Evolutionary conservation across 768 basidiomycete genomes (phyloP), one percentile per base, ranked within the genome.

Genomic region (Naganishia onofrii): DNA sequence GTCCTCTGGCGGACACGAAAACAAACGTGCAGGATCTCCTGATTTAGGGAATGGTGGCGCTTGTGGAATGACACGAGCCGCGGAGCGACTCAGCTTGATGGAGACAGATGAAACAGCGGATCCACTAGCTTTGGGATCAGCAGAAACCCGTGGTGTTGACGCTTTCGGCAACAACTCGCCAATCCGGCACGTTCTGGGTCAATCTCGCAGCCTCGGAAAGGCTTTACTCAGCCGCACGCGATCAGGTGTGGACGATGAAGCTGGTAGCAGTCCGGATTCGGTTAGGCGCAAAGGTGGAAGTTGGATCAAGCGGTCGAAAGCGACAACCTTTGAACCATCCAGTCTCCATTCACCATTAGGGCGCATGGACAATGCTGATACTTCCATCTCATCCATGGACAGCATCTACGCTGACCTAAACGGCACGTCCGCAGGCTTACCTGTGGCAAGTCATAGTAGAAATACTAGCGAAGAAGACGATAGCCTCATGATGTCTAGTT

Each of bases 281-380:
- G 57, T 69, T 17, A 46, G 68, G 29, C 68, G 58, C 26, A 60
- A 58, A 48, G 56, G 58, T 17, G 68, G 66, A 44, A 71, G 70
- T 51, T 71, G 70, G 70, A 71, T 71, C 53, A 71, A 71, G 52
- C 66, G 70, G 34, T 71, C 70, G 3, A 67, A 66, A 54, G 70
- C 66, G 23, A 58, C 68, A n/a, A 60, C 57, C 29, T 63, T 63
- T 26, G 60, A 36, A 34, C n/a, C 60, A 28, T 26, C 32, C 9
- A 42, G 36, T n/a, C 38, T 63, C 23, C 17, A 26, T 36, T 63
- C 38, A 34, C 60, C 60, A 1, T 12, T 17, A 13, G 42, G 42
- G 29, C 60, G 60, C 8, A n/a, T 29, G 60, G 60, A 42, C 17
- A 36, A 63, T 44, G 60, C 21, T 9, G 60, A 63, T 9, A 63